Evolutionary conservation across 306 rosid species (phyloP).

Genomic region (Begonia loranthoides): DNA sequence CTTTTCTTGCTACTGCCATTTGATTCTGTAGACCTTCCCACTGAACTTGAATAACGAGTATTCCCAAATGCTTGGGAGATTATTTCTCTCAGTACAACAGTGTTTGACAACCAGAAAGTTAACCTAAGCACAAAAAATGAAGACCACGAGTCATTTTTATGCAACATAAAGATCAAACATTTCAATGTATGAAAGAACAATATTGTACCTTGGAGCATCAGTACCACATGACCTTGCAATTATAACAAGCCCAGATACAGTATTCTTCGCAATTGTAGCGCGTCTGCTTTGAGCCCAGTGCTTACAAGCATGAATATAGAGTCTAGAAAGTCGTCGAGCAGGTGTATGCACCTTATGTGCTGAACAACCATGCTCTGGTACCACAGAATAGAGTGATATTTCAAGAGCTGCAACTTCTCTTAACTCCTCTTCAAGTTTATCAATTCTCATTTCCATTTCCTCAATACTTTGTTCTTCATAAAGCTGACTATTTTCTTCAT

Average conservation of each 20-base stretch:
- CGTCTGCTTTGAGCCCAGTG: constrained; percentile 57
- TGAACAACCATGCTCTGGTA: constrained; percentile 95
- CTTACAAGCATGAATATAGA: constrained; percentile 76
- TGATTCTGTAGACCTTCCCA: constrained; percentile 31
- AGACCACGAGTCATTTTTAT: neutral
- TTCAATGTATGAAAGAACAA: constrained; percentile 1
- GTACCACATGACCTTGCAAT: constrained; percentile 91
- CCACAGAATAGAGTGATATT: constrained; percentile 79
- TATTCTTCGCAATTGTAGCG: constrained; percentile 64
- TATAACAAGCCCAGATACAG: constrained; percentile 77
- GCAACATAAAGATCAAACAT: neutral
- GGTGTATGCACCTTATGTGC: constrained; percentile 98
- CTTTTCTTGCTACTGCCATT: constrained; percentile 32
- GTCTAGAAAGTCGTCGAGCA: constrained; percentile 89
- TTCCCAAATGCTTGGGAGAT: constrained; percentile 61
- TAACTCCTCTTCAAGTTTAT: constrained; percentile 84
- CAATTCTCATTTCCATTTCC: constrained; percentile 70
- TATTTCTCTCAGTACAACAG: constrained; percentile 70
- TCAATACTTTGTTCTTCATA: constrained; percentile 36
- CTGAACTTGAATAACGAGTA: constrained; percentile 39
- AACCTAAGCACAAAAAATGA: constrained; percentile 33
- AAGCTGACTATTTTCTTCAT: constrained; percentile 34
- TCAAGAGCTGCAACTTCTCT: constrained; percentile 98
- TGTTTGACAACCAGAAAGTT: constrained; percentile 89
- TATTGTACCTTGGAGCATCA: constrained; percentile 73